A percentile compares a stretch with the other conserved stretches of the same genome.
These are phyloP conservation scores for Amanita jacksonii DNA, from an alignment of 768 basidiomycete genomes.

Conservation along the genomic window DNA sequence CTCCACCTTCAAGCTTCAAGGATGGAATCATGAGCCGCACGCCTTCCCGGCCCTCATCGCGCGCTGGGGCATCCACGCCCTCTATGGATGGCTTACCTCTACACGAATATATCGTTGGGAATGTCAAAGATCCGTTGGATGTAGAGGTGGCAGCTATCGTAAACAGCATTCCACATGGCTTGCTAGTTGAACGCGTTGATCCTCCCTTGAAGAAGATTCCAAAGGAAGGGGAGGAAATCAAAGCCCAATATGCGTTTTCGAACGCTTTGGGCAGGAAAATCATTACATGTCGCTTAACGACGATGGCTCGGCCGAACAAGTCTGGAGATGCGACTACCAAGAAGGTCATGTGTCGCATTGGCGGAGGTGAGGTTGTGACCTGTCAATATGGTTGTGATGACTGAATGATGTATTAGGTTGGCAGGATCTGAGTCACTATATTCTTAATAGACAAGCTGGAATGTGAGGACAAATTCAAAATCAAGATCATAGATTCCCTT, in stretches of 20 bases:
- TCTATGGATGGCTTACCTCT: slow-evolving; percentile 40
- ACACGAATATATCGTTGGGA: slow-evolving; percentile 57
- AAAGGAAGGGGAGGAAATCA: slow-evolving; percentile 68
- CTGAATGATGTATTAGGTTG: slow-evolving; percentile 38
- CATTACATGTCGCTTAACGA: slow-evolving; percentile 72
- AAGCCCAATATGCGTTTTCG: slow-evolving; percentile 78
- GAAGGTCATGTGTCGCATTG: slow-evolving; percentile 90
- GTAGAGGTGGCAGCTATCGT: slow-evolving; percentile 64
- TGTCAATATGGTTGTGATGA: not conserved
- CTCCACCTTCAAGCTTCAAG: slow-evolving; percentile 71
- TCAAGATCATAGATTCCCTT: too few relatives aligned
- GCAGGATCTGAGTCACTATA: slow-evolving; percentile 72
- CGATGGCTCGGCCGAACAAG: slow-evolving; percentile 53
- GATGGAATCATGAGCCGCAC: slow-evolving; percentile 43
- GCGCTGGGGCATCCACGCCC: slow-evolving; percentile 57
- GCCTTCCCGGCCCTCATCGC: slow-evolving; percentile 58
- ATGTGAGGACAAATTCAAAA: slow-evolving; percentile 24
- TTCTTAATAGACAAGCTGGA: slow-evolving; percentile 68
- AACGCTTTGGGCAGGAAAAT: slow-evolving; percentile 64
- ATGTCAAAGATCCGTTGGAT: slow-evolving; percentile 74
- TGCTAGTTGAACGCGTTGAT: slow-evolving; percentile 74
- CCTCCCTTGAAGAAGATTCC: slow-evolving; percentile 58
- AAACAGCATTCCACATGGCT: slow-evolving; percentile 69
- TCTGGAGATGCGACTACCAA: slow-evolving; percentile 44
- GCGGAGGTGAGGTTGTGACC: slow-evolving; percentile 51